phyloP scores from a whole-genome alignment of 2,329 filamentous ascomycete genomes.

The Penicillium sp. region DNA sequence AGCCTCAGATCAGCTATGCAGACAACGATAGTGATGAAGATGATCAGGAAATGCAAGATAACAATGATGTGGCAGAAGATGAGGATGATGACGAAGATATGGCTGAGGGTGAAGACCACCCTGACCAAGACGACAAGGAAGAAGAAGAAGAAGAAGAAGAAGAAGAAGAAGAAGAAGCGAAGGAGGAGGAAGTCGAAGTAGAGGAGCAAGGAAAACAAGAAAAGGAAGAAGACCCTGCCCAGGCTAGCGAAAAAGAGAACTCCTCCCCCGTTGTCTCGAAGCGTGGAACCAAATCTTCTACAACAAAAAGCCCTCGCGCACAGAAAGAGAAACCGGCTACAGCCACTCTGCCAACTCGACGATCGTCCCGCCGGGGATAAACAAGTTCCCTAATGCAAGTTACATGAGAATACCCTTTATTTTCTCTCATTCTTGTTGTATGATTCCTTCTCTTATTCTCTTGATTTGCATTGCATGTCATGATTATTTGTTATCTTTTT shows the following conservation, averaged over 20 bases:
- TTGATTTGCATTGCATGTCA: background rate
- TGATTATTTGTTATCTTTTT: constrained; percentile 2
- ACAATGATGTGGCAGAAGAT: constrained; percentile 23
- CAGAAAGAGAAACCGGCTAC: constrained; percentile 12
- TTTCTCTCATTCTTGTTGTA: background rate
- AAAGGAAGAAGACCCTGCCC: constrained; percentile 6
- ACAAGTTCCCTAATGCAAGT: background rate
- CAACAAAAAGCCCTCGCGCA: constrained; percentile 1
- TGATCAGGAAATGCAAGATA: constrained; percentile 42
- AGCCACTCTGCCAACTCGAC: constrained; percentile 21
- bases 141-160: constrained; percentile 18
- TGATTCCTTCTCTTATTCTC: background rate
- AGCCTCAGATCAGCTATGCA: constrained; percentile 42
- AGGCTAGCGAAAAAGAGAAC: constrained; percentile 23
- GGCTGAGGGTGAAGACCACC: constrained; percentile 18
- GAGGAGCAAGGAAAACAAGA: constrained; percentile 7
- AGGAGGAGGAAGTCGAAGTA: constrained; percentile 14
- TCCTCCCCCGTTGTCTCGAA: constrained; percentile 13
- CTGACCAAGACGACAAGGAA: constrained; percentile 28
- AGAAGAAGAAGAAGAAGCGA: constrained; percentile 4
- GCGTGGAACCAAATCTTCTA: constrained; percentile 9
- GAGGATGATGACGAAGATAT: constrained; percentile 31
- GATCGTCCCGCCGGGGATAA: constrained; percentile 23
- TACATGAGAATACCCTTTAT: background rate
- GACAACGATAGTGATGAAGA: constrained; percentile 48